phyloP scores from a whole-genome alignment of 306 rosid genomes.

The Lablab purpureus region DNA sequence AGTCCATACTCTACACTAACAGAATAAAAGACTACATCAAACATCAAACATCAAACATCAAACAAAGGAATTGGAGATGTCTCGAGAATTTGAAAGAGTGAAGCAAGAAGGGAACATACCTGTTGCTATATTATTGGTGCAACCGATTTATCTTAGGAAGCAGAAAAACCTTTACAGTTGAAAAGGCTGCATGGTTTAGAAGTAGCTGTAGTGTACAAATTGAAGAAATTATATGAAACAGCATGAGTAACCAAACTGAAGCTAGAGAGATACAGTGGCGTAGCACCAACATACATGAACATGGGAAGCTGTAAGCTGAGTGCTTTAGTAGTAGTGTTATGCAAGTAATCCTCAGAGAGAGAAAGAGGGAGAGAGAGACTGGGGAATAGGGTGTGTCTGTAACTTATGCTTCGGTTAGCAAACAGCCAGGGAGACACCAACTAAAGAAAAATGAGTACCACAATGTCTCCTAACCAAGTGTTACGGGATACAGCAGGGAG shows the following conservation, averaged over 20 bases:
- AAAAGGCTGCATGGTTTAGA: slow-evolving; percentile 43
- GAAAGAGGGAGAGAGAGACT: slow-evolving; percentile 41
- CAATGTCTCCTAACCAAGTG: slow-evolving; percentile 54
- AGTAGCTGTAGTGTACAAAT: slow-evolving; percentile 35
- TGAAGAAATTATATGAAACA: slow-evolving; percentile 49
- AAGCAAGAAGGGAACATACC: slow-evolving; percentile 50
- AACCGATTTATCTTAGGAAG: slow-evolving; percentile 38
- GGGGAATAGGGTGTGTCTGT: slow-evolving; percentile 24
- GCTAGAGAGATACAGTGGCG: slow-evolving; percentile 36
- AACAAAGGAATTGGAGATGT: slow-evolving; percentile 23
- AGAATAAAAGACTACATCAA: slow-evolving; percentile 35
- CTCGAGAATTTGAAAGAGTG: slow-evolving; percentile 23
- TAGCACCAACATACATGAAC: slow-evolving; percentile 36
- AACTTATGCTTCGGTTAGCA: slow-evolving; percentile 46
- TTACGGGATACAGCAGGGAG: slow-evolving; percentile 41
- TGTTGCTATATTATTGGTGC: slow-evolving; percentile 35
- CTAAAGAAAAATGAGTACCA: slow-evolving; percentile 46
- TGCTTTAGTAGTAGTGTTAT: slow-evolving; percentile 46
- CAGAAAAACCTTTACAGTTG: slow-evolving; percentile 34
- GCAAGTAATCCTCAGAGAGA: slow-evolving; percentile 56
- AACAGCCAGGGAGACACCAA: slow-evolving; percentile 53
- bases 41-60: slow-evolving; percentile 28
- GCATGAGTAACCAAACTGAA: slow-evolving; percentile 42
- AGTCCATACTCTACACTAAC: neutral
- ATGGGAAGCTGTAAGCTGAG: slow-evolving; percentile 46